A percentile compares a stretch with the other conserved stretches of the same genome.
These are phyloP conservation scores for Talaromyces ruber DNA, from an alignment of 495 filamentous ascomycete genomes.

Conservation along the genomic window DNA sequence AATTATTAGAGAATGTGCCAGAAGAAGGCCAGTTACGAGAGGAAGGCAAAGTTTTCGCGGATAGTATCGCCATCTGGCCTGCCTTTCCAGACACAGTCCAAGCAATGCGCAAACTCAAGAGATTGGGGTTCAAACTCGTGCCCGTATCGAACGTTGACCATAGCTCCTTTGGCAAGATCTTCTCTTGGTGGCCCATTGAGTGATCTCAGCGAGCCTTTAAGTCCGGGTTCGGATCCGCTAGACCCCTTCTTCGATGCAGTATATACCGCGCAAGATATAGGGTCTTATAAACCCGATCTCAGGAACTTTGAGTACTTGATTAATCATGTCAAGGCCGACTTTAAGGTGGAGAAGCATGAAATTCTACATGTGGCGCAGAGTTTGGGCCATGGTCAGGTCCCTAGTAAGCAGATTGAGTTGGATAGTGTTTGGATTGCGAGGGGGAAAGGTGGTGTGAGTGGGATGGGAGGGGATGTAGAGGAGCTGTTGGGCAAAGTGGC, in stretches of 20 bases:
- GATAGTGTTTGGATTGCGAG: conserved; percentile 65
- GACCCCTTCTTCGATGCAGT: conserved; percentile 50
- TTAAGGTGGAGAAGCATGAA: conserved; percentile 44
- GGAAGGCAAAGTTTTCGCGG: conserved; percentile 36
- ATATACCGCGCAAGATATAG: conserved; percentile 68
- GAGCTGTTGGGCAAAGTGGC: conserved; percentile 32
- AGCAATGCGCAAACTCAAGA: conserved; percentile 43
- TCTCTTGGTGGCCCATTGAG: conserved; percentile 41
- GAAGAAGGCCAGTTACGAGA: conserved; percentile 10
- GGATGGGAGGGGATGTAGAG: conserved; percentile 30
- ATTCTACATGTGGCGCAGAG: conserved; percentile 65
- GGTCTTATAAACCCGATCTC: conserved; percentile 63
- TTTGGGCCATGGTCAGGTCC: conserved; percentile 62
- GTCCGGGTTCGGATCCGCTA: conserved; percentile 4
- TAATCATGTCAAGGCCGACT: conserved; percentile 37
- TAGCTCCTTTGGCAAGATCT: conserved; percentile 47
- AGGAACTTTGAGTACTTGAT: conserved; percentile 63
- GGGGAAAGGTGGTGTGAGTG: conserved; percentile 31
- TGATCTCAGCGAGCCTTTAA: conserved; percentile 13
- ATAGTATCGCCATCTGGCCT: conserved; percentile 50
- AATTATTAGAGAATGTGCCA: conserved; percentile 24
- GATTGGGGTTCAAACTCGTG: conserved; percentile 56
- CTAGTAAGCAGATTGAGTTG: conserved; percentile 54
- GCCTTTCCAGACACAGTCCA: conserved; percentile 58
- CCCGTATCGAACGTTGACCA: conserved; percentile 67